Evolutionary conservation across 2,329 filamentous ascomycete species (phyloP), one percentile per base, ranked within the genome.

Genomic region (Aspergillus sp.): DNA sequence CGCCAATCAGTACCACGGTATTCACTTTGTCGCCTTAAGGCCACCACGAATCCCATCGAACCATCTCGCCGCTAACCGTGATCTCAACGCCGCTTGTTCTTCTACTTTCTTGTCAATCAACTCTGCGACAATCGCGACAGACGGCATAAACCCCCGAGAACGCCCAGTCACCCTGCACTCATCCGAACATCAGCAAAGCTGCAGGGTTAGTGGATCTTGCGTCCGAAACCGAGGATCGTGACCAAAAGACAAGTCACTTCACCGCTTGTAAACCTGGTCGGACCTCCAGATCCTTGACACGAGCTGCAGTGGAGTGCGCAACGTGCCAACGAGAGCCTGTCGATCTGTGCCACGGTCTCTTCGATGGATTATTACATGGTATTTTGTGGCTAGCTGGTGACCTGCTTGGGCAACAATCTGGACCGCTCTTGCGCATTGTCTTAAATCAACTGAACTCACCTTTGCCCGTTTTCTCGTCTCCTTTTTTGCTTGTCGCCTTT

Each of bases 251-350:
- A 40, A 57, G 50, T 54, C 41, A 51, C 50, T 52, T 61, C 62
- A 64, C 62, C 62, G 62, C 60, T 62, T 58, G 45, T 43, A 41
- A 56, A 43, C 43, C 43, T 53, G 60, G 58, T 64, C 57, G 59
- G 58, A 55, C 60, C 60, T 62, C 60, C 48, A 51, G 15, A 55
- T 58, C 48, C 27, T 39, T 40, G 60, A 57, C 56, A 59, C 58
- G 52, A 60, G 44, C 53, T 44, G 44, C 33, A 61, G 52, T 45
- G 39, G 27, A 31, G 27, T 11, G 27, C 9, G 27, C 27, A 31
- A 31, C 27, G 27, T 31, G 27, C 27, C 27, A 31, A 31, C 9
- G 27, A 31, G 27, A 25, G 35, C 55, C 44, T 47, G 41, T 47
- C 55, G 48, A 52, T 58, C 55, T 52, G 47, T 52, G 48, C 35